Evolutionary conservation across 2,329 filamentous ascomycete species (phyloP).

Genomic region (Fusarium protoensiforme): DNA sequence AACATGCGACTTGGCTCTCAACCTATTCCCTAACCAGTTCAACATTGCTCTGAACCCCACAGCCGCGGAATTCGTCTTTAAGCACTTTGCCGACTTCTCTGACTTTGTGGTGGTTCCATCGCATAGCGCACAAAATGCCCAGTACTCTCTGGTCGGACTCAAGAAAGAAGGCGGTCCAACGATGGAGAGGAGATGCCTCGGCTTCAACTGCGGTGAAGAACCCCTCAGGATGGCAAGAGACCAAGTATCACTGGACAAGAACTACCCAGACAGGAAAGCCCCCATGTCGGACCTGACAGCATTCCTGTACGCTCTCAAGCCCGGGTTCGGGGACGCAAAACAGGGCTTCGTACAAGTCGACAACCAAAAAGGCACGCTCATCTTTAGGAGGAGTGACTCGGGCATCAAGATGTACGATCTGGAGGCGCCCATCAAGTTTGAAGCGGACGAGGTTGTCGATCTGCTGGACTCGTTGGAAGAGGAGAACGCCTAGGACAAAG

Average conservation of each 20-base stretch:
- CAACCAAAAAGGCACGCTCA: conserved; percentile 21
- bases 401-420: conserved; percentile 37
- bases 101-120: conserved; percentile 38
- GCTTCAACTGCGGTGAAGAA: conserved; percentile 39
- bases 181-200: conserved; percentile 33
- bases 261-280: conserved; percentile 26
- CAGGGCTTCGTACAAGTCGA: conserved; percentile 12
- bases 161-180: conserved; percentile 19
- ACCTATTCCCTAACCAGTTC: conserved; percentile 40
- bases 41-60: conserved; percentile 34
- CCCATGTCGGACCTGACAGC: conserved; percentile 38
- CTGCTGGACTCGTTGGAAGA: background rate
- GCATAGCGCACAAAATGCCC: conserved; percentile 37
- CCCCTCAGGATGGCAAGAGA: conserved; percentile 31
- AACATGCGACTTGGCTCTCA: conserved; percentile 35
- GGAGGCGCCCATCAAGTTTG: background rate
- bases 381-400: conserved; percentile 20
- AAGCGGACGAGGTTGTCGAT: conserved; percentile 1
- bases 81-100: conserved; percentile 21
- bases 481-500: background rate
- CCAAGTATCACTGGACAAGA: conserved; percentile 22
- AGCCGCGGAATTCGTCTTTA: conserved; percentile 30
- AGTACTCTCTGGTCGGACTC: conserved; percentile 31
- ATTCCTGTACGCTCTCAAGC: conserved; percentile 26
- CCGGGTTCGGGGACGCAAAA: conserved; percentile 6